phyloP scores from a whole-genome alignment of 495 filamentous ascomycete genomes.

The Tetracladium marchalianum region DNA sequence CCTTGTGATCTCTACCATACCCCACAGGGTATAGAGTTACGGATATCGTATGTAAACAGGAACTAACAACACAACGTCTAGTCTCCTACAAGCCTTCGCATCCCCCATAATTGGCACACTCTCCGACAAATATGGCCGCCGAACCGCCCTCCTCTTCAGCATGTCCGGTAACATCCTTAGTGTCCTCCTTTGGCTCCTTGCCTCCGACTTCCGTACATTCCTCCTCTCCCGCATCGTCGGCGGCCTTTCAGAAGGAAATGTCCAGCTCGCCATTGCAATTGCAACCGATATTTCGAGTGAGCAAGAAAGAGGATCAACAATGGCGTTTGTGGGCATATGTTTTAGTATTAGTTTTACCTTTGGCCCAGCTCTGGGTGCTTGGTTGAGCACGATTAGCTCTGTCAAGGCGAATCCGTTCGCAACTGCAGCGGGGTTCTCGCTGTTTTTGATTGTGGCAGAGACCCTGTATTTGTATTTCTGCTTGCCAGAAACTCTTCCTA shows the following conservation, averaged over 20 bases:
- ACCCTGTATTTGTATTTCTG: constrained; percentile 78
- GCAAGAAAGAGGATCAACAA: constrained; percentile 70
- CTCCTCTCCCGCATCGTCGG: constrained; percentile 85
- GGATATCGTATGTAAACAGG: constrained; percentile 8
- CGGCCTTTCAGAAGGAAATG: constrained; percentile 91
- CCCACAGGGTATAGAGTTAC: not conserved
- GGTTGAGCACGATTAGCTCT: constrained; percentile 59
- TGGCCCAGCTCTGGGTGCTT: constrained; percentile 84
- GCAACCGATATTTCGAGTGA: constrained; percentile 91
- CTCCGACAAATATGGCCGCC: constrained; percentile 81
- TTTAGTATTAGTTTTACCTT: constrained; percentile 98
- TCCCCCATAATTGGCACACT: constrained; percentile 84
- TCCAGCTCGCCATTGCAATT: constrained; percentile 93
- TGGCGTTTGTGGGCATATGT: constrained; percentile 92
- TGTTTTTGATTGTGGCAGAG: constrained; percentile 74
- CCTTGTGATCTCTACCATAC: not conserved
- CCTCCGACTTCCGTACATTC: constrained; percentile 90
- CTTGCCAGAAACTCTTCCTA: constrained; percentile 82
- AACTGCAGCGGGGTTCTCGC: constrained; percentile 73
- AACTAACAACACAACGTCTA: not conserved
- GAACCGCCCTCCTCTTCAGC: constrained; percentile 78
- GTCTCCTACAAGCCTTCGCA: constrained; percentile 79
- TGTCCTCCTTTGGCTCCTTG: constrained; percentile 79
- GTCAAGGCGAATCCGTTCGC: constrained; percentile 89
- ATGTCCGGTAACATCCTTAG: constrained; percentile 94